Conservation (phyloP, 768 basidiomycete species). For the Boletus pseudopeckii region DNA sequence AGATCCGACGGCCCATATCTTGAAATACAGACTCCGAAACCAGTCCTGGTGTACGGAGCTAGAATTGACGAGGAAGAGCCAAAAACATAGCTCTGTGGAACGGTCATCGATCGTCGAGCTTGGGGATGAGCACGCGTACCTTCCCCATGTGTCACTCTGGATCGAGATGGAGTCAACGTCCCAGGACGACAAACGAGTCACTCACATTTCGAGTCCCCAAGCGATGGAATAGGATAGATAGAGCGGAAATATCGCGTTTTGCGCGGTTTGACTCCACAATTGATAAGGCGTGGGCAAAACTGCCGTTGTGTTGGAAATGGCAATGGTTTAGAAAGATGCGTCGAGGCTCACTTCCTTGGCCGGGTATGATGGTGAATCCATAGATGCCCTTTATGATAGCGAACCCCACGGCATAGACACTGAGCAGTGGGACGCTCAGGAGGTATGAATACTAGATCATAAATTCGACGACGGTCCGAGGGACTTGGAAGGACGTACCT, state of each 20-base stretch:
- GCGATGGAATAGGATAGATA: conserved; percentile 58
- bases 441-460: conserved; percentile 67
- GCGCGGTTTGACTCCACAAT: conserved; percentile 49
- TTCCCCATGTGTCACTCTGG: conserved; percentile 77
- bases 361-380: conserved; percentile 50
- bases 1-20: conserved; percentile 67
- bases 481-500: conserved; percentile 42
- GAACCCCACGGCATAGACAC: conserved; percentile 59
- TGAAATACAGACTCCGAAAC: conserved; percentile 76
- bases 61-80: conserved; percentile 77
- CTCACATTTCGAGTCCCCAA: conserved; percentile 78
- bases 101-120: neutral
- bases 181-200: neutral
- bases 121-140: conserved; percentile 36
- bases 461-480: neutral
- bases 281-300: conserved; percentile 64
- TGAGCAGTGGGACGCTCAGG: conserved; percentile 56
- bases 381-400: conserved; percentile 69
- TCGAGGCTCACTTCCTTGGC: conserved; percentile 37
- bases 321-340: neutral
- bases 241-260: conserved; percentile 59
- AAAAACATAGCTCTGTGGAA: conserved; percentile 73
- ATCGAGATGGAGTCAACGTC: neutral
- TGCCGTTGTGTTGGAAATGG: conserved; percentile 25
- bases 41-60: conserved; percentile 63